Evolutionary conservation across 2,329 filamentous ascomycete species (phyloP), one percentile per base, ranked within the genome.

Genomic region (Penicillium vulpinum): DNA sequence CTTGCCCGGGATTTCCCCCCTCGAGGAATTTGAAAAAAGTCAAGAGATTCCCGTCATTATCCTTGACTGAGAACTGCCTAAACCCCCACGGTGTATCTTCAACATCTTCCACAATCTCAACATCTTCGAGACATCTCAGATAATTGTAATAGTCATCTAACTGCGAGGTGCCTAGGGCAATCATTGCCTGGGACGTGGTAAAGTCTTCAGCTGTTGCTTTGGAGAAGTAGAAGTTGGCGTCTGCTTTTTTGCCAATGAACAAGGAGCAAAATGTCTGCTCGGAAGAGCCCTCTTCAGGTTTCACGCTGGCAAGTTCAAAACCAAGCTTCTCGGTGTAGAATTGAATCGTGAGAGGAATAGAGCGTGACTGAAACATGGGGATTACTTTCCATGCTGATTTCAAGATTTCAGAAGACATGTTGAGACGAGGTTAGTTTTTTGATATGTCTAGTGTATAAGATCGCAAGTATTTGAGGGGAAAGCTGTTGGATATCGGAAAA

Each of bases 191-290:
- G 0, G 57, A 58, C 8, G 39, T 28, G 31, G 57, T 52, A 29
- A 64, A 60, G 5, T 35, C 21, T 16, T 56, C 56, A 13, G 51
- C 13, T 11, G 43, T 58, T 31, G 39, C 54, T 45, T 56, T 40
- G 21, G 60, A 64, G 35, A 64, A 61, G 36, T 65, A 63, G 9
- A 65, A 62, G 45, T 65, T 65, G 22, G 59, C 62, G 3, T 59
- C 56, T n/a, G 61, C 57, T 29, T 60, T 63, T 41, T 55, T 56
- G 21, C 62, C 63, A 15, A 61, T 59, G 47, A 56, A 59, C 5
- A 64, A 49, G 5, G 62, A 64, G 49, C 60, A 65, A 31, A 64
- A 64, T 4, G n/a, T 58, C 16, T 54, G 62, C 18, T 61, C 47
- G 15, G 43, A 29, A 26, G 56, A 44, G 13, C 51, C 41, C 16